Evolutionary conservation across 2,329 filamentous ascomycete genomes (phyloP).

Genomic region (Aschersonia sp.): DNA sequence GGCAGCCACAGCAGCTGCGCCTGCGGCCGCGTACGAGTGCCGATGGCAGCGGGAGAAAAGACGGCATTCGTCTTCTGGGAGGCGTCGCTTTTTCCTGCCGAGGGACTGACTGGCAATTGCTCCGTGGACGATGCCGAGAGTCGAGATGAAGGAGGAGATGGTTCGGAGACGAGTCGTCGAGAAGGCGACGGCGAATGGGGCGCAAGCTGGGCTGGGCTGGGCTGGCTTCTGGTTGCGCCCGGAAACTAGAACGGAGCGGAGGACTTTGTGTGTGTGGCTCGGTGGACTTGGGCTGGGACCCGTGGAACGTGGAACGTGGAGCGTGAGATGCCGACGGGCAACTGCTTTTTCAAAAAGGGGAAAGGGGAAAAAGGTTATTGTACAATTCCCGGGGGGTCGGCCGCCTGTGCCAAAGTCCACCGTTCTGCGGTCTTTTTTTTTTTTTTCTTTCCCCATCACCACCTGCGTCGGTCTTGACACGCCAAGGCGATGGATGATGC

Average conservation of each 20-base stretch:
- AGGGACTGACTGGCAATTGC: background rate
- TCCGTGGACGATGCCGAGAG: background rate
- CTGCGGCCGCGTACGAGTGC: constrained; percentile 17
- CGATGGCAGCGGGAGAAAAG: constrained; percentile 10
- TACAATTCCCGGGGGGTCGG: too few species aligned
- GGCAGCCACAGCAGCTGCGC: constrained; percentile 20
- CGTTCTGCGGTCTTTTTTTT: too few species aligned
- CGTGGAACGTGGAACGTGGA: background rate
- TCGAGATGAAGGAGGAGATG: background rate
- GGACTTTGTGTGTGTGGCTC: background rate
- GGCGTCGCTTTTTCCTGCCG: background rate
- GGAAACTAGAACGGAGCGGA: background rate
- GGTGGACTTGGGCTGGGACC: background rate
- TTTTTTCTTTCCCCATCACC: too few species aligned
- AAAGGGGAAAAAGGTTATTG: too few species aligned
- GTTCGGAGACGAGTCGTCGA: constrained; percentile 1
- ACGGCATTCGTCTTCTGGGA: background rate
- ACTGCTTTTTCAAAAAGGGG: too few species aligned
- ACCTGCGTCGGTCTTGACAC: too few species aligned
- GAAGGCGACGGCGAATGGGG: constrained; percentile 1
- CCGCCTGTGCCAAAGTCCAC: too few species aligned
- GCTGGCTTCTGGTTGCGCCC: background rate
- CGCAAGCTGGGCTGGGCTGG: constrained; percentile 1
- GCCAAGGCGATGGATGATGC: too few species aligned
- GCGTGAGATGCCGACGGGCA: background rate